Evolutionary conservation across 202 grass and related monocot species (phyloP).

Genomic region (Dendrocalamus latiflorus): DNA sequence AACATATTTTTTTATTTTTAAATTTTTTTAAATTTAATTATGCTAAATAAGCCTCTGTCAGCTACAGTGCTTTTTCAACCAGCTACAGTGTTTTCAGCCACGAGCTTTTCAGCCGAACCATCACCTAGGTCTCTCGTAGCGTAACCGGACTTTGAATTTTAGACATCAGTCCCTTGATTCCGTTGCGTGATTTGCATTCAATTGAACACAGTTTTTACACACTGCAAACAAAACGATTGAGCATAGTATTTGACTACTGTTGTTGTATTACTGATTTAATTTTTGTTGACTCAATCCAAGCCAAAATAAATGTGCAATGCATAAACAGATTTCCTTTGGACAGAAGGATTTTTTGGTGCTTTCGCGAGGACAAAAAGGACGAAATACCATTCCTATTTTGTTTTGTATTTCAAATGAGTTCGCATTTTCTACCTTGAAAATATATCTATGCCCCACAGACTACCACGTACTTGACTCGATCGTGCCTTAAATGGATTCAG

Average conservation of each 20-base stretch:
- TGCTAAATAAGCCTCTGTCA: too few relatives aligned
- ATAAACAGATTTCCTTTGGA: background rate
- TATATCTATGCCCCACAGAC: too few relatives aligned
- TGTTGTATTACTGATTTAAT: background rate
- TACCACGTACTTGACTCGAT: too few relatives aligned
- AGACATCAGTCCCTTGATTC: background rate
- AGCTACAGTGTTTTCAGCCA: too few relatives aligned
- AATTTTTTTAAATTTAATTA: too few relatives aligned
- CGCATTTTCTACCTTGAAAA: too few relatives aligned
- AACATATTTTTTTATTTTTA: too few relatives aligned
- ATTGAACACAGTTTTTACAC: background rate
- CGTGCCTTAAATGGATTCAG: rapidly evolving
- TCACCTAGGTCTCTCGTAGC: background rate
- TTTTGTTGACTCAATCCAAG: background rate
- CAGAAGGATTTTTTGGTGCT: background rate
- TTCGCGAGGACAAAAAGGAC: background rate
- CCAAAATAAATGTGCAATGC: background rate
- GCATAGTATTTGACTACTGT: background rate
- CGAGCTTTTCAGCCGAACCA: too few relatives aligned
- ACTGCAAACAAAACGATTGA: background rate
- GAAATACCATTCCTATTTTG: background rate
- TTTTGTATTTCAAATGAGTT: background rate
- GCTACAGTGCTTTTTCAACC: too few relatives aligned
- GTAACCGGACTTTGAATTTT: background rate
- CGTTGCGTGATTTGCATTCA: background rate